These are phyloP conservation scores for Penicillium sp. DNA, from an alignment of 2,329 filamentous ascomycete species.

Conservation along the genomic window DNA sequence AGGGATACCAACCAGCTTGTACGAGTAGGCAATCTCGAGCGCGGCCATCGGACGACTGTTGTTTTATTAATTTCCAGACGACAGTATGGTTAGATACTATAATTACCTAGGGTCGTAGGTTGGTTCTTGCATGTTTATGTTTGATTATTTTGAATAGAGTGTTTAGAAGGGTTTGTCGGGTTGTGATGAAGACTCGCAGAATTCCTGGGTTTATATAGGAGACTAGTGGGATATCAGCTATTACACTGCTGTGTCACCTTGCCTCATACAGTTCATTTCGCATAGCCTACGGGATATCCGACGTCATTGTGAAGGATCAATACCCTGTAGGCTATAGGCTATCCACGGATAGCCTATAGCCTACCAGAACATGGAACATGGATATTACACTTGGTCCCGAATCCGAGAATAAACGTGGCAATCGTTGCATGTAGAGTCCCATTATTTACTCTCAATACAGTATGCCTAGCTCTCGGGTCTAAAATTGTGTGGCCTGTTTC, in stretches of 20 bases:
- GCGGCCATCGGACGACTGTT: conserved; percentile 29
- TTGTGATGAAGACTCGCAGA: neutral
- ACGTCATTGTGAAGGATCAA: neutral
- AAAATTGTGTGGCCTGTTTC: neutral
- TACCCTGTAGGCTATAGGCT: conserved; percentile 12
- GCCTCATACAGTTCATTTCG: neutral
- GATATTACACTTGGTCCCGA: neutral
- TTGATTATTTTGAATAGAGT: neutral
- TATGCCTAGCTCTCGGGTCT: neutral
- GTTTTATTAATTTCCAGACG: neutral
- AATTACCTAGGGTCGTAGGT: conserved; percentile 20
- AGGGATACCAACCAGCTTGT: conserved; percentile 41
- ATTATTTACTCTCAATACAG: too few species aligned
- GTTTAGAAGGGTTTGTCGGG: neutral
- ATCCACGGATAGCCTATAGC: neutral
- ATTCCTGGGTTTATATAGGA: neutral
- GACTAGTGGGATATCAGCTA: neutral
- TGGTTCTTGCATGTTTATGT: conserved; percentile 20
- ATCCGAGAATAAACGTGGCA: neutral
- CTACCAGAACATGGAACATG: neutral
- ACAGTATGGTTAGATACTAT: neutral
- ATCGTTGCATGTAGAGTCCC: neutral
- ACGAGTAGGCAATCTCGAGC: conserved; percentile 29
- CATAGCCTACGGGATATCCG: neutral
- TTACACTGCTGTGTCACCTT: neutral